Conservation (phyloP, 148 eudicot genomes). For the Heliamphora exappendiculata region DNA sequence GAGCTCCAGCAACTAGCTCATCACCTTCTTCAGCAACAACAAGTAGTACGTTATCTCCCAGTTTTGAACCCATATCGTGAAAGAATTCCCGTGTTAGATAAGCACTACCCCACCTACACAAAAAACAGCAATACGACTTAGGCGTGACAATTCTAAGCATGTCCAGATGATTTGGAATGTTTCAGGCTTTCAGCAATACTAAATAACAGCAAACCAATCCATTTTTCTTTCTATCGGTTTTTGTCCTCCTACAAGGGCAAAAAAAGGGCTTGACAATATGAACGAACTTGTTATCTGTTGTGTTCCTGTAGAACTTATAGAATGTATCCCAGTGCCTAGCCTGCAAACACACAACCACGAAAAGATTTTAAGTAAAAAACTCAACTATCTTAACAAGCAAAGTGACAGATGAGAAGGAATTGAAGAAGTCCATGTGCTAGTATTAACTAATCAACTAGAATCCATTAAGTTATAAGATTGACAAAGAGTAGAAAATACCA, state of each 20-base stretch:
- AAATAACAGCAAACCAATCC: not conserved
- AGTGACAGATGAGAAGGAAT: not conserved
- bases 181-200: not conserved
- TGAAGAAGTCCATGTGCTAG: not conserved
- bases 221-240: not conserved
- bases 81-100: constrained; percentile 94
- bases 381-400: not conserved
- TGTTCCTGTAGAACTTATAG: constrained; percentile 85
- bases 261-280: not conserved
- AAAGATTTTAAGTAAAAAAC: constrained; percentile 8
- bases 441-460: not conserved
- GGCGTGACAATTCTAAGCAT: not conserved
- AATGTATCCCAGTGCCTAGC: constrained; percentile 93
- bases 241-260: not conserved
- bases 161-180: not conserved
- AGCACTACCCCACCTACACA: constrained; percentile 90
- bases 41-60: constrained; percentile 88
- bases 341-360: constrained; percentile 40
- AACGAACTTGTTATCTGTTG: constrained; percentile 89
- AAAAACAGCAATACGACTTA: constrained; percentile 1
- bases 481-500: not conserved
- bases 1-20: constrained; percentile 85
- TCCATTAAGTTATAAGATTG: not conserved
- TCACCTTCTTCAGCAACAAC: constrained; percentile 78
- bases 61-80: constrained; percentile 82